Base-by-base conservation (phyloP, 2,329 filamentous ascomycete genomes). In the Ascosphaera apis region DNA sequence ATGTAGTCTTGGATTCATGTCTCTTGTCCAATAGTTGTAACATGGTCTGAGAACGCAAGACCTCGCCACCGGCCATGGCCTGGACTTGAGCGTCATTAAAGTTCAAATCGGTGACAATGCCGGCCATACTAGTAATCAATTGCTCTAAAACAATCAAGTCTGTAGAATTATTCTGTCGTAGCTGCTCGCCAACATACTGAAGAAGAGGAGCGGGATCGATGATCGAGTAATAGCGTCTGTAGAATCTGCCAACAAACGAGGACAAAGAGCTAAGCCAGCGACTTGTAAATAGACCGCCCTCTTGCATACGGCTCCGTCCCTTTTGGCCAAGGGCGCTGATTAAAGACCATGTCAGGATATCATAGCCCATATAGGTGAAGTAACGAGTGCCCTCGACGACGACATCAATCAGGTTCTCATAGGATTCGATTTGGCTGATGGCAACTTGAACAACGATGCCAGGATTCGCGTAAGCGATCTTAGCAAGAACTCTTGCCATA, bases 321-420 rank as follows among this genome's bases (percentile, higher is more conserved):
- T 65, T 62, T 32, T 65, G 66, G 19, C 67, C 64, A 40, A 77
- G 61, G 7, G 68, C 65, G 48, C 73, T 91, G 55, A 98, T 71
- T 32, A 98, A 62, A 15, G 82, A 81, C 83, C 86, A 98, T 3
- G 82, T 79, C 32, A 98, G 63, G 21, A 92, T 80, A 53, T 98
- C 88, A 51, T 92, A 92, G 0, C 81, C 86, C 27, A 98, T 61
- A 37, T 80, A 74, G 1, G 86, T 92, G 46, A 95, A 93, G 52
- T 93, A 93, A 47, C 81, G 76, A 28, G 81, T 83, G 48, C 84
- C 93, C 51, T 93, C 83, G 11, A 95, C 84, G 41, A 98, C 81
- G 3, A 82, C 81, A 41, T 92, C 81, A 38, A 92, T 92, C 41
- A 98, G 67, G 50, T 95, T 98, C 50, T 78, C 79, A 52, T 98